These are phyloP conservation scores for Chlorencoelia australis DNA, from an alignment of 2,329 filamentous ascomycete species.

Conservation along the genomic window DNA sequence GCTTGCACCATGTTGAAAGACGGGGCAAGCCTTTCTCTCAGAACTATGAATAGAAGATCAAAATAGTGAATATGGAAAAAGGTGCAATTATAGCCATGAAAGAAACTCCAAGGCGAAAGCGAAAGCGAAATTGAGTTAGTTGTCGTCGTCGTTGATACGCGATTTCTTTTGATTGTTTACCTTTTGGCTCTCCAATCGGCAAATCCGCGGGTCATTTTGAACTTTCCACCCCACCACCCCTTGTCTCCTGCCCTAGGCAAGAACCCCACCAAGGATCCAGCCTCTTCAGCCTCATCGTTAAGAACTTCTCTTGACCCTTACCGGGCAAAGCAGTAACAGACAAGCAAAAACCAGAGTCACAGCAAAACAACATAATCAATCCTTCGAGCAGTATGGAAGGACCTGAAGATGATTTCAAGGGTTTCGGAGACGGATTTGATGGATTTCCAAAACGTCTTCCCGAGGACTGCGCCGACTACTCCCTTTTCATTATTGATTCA, in stretches of 20 bases:
- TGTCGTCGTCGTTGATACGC: slow-evolving; percentile 12
- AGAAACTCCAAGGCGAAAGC: slow-evolving; percentile 23
- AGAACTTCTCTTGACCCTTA: too few species aligned
- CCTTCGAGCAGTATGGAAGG: slow-evolving; percentile 29
- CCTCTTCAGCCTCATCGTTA: too few species aligned
- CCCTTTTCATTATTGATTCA: slow-evolving; percentile 60
- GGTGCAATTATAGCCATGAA: slow-evolving; percentile 18
- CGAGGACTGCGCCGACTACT: slow-evolving; percentile 81
- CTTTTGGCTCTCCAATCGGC: slow-evolving; percentile 8
- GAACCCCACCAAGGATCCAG: too few species aligned
- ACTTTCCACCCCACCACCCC: too few species aligned
- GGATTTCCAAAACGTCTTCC: slow-evolving; percentile 54
- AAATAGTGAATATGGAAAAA: slow-evolving; percentile 12
- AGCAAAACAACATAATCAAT: too few species aligned
- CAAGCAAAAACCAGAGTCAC: too few species aligned
- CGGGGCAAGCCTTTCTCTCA: slow-evolving; percentile 11
- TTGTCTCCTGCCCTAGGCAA: too few species aligned
- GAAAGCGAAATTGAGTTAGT: slow-evolving; percentile 2
- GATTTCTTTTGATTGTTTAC: slow-evolving; percentile 19
- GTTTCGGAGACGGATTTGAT: slow-evolving; percentile 53
- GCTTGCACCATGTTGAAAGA: slow-evolving; percentile 49
- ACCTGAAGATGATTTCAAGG: slow-evolving; percentile 47
- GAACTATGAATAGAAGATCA: too few species aligned
- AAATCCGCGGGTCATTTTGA: too few species aligned
- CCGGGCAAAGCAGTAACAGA: too few species aligned